Percentiles rank a stretch among this genome's conserved stretches.
Conservation (phyloP, 306 rosid species). For the Vigna hirtella region DNA sequence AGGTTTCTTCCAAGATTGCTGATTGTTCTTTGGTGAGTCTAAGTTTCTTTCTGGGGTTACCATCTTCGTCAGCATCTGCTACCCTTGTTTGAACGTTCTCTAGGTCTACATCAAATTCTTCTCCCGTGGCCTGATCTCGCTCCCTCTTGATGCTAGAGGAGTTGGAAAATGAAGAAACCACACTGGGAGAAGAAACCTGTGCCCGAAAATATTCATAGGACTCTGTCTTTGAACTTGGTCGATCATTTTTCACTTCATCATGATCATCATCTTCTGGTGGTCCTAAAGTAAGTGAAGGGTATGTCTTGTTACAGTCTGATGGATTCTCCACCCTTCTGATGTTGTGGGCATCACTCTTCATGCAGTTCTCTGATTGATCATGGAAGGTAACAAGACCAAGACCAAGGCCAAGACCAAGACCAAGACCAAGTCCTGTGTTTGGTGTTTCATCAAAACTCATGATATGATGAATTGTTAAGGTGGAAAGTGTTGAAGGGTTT, state of each 20-base stretch:
- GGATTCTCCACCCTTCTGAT: constrained; percentile 42
- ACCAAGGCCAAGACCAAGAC: constrained; percentile 53
- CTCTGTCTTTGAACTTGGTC: constrained; percentile 40
- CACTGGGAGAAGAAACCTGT: constrained; percentile 56
- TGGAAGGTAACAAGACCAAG: constrained; percentile 60
- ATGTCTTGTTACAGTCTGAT: constrained; percentile 45
- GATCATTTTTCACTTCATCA: background rate
- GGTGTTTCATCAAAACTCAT: constrained; percentile 62
- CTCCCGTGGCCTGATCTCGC: constrained; percentile 47
- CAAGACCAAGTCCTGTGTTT: constrained; percentile 60
- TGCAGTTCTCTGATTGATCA: constrained; percentile 24
- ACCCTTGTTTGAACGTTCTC: constrained; percentile 49
- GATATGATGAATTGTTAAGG: background rate
- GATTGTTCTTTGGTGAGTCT: constrained; percentile 86
- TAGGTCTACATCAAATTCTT: constrained; percentile 51
- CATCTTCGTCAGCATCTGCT: constrained; percentile 56
- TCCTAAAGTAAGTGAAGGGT: constrained; percentile 73
- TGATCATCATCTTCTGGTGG: constrained; percentile 45
- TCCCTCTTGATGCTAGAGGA: constrained; percentile 74
- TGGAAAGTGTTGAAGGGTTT: constrained; percentile 39
- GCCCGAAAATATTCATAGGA: constrained; percentile 38
- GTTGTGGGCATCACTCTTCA: constrained; percentile 8
- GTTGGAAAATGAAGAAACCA: constrained; percentile 75
- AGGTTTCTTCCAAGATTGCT: constrained; percentile 68
- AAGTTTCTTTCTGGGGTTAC: constrained; percentile 84